A percentile compares a stretch with the other conserved stretches of the same genome.
phyloP scores from a whole-genome alignment of 805 yeast genomes.

The Metschnikowia reukaufii region DNA sequence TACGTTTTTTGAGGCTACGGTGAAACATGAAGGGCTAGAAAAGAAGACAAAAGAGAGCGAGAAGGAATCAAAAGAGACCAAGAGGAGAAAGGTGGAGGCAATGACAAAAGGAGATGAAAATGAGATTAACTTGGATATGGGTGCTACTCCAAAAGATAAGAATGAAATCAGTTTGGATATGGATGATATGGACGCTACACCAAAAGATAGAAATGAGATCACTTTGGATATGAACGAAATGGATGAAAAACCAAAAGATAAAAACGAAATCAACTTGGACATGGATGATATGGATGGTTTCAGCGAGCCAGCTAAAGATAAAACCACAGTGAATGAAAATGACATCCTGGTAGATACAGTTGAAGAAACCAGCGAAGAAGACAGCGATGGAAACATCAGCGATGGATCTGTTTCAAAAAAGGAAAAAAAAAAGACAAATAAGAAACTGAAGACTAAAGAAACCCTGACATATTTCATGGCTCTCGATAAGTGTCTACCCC shows the following conservation, averaged over 20 bases:
- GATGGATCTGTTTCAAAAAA: neutral
- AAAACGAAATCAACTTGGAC: neutral
- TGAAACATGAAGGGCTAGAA: slow-evolving; percentile 35
- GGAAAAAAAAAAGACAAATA: neutral
- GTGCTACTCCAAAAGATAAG: slow-evolving; percentile 4
- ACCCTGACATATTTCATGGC: slow-evolving; percentile 61
- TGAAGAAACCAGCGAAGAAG: neutral
- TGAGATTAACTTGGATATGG: slow-evolving; percentile 26
- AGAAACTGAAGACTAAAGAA: neutral
- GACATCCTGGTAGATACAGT: too few relatives aligned
- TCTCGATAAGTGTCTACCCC: slow-evolving; percentile 78
- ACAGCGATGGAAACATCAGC: neutral
- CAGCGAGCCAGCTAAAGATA: neutral
- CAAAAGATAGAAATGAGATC: neutral
- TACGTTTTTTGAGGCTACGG: slow-evolving; percentile 62
- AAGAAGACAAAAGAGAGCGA: slow-evolving; percentile 9
- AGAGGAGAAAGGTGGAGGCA: slow-evolving; percentile 3
- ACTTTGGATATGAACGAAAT: neutral
- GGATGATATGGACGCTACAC: neutral
- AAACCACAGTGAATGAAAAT: too few relatives aligned
- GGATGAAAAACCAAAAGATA: neutral
- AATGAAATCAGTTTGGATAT: neutral
- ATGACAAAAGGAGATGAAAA: slow-evolving; percentile 6
- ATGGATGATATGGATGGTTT: slow-evolving; percentile 1
- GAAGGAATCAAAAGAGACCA: neutral